A percentile compares a stretch with the other conserved stretches of the same genome.
phyloP scores from a whole-genome alignment of 352 stramenopile species.

The Phytophthora pistaciae region DNA sequence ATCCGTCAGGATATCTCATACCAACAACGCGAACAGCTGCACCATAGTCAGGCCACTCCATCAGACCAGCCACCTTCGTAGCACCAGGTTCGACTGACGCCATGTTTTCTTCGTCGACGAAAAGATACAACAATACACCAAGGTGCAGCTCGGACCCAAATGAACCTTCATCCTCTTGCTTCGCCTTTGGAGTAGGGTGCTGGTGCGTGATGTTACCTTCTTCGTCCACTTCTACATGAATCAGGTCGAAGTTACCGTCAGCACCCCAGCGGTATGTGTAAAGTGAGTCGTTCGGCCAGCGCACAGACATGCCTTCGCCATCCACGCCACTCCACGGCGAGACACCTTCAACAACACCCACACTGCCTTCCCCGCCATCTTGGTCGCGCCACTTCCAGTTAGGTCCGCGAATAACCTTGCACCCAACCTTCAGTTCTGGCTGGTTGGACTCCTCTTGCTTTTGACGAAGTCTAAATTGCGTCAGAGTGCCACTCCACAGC shows the following conservation, averaged over 20 bases:
- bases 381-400: constrained; percentile 93
- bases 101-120: constrained; percentile 30
- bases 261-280: constrained; percentile 92
- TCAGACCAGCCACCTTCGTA: constrained; percentile 63
- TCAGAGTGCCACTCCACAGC: constrained; percentile 83
- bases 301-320: constrained; percentile 90
- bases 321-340: constrained; percentile 91
- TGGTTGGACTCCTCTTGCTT: constrained; percentile 54
- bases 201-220: constrained; percentile 77
- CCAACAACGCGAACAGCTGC: constrained; percentile 79
- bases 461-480: constrained; percentile 68
- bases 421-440: constrained; percentile 80
- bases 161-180: constrained; percentile 74
- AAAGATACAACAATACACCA: constrained; percentile 81
- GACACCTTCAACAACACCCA: constrained; percentile 85
- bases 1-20: constrained; percentile 57
- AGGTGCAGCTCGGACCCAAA: constrained; percentile 85
- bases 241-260: constrained; percentile 88
- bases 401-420: constrained; percentile 89
- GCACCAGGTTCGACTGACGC: constrained; percentile 1
- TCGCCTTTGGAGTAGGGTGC: constrained; percentile 76
- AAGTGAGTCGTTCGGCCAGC: constrained; percentile 89
- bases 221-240: constrained; percentile 87
- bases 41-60: constrained; percentile 89
- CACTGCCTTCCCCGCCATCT: constrained; percentile 86